A percentile compares a stretch with the other conserved stretches of the same genome.
Conservation (phyloP, 2,329 filamentous ascomycete species). For the Pseudodiploospora longispora region DNA sequence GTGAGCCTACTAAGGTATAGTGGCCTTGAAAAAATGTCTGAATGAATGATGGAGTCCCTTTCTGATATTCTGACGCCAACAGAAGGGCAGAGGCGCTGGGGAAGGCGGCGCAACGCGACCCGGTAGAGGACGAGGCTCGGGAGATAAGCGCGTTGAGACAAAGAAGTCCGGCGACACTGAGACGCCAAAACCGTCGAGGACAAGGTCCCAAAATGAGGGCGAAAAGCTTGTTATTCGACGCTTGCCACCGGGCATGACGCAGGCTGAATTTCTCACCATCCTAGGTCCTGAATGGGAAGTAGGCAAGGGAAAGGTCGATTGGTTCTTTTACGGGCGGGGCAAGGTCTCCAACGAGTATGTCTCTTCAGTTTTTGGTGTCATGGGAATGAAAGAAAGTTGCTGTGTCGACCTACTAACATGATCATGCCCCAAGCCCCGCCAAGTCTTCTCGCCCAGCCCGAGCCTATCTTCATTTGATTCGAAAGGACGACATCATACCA, state of each 20-base stretch:
- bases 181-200: slow-evolving; percentile 20
- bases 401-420: slow-evolving; percentile 9
- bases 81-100: slow-evolving; percentile 8
- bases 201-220: slow-evolving; percentile 37
- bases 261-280: slow-evolving; percentile 63
- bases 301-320: slow-evolving; percentile 78
- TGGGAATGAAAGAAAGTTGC: background rate
- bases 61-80: slow-evolving; percentile 3
- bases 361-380: background rate
- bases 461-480: slow-evolving; percentile 76
- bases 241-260: slow-evolving; percentile 77
- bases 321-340: slow-evolving; percentile 56
- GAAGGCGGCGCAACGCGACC: slow-evolving; percentile 13
- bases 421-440: slow-evolving; percentile 49
- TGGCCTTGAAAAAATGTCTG: slow-evolving; percentile 6
- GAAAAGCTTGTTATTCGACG: slow-evolving; percentile 81
- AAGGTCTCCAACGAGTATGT: slow-evolving; percentile 80
- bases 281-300: slow-evolving; percentile 75
- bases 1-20: slow-evolving; percentile 22
- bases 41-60: background rate
- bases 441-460: slow-evolving; percentile 76
- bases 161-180: slow-evolving; percentile 20
- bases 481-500: slow-evolving; percentile 55
- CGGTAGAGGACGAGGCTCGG: slow-evolving; percentile 18
- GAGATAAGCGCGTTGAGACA: slow-evolving; percentile 19